These are phyloP conservation scores for Massospora cicadina DNA, from an alignment of 371 early-diverging fungal genomes.

Conservation along the genomic window DNA sequence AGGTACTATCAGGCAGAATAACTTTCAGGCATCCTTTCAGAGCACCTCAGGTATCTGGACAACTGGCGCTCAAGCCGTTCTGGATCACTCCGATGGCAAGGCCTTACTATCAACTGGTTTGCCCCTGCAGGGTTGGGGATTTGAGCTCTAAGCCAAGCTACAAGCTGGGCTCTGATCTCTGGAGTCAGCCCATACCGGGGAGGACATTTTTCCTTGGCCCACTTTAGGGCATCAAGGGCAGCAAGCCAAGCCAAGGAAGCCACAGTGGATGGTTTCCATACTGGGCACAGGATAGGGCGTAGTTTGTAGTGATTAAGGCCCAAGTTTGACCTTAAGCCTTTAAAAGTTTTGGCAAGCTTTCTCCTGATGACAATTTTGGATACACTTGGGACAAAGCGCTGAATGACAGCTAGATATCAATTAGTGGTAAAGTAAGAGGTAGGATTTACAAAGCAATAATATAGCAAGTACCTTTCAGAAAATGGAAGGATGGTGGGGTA, in stretches of 20 bases:
- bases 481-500: neutral
- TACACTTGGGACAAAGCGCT: neutral
- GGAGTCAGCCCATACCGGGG: neutral
- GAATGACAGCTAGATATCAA: neutral
- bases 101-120: too few relatives aligned
- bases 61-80: too few relatives aligned
- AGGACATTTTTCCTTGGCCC: neutral
- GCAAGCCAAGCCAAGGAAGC: neutral
- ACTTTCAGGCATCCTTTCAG: too few relatives aligned
- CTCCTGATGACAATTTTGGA: neutral
- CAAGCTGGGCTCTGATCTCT: neutral
- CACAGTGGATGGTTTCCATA: neutral
- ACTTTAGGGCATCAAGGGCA: neutral
- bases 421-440: too few relatives aligned
- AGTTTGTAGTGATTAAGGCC: neutral
- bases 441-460: too few relatives aligned
- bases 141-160: neutral
- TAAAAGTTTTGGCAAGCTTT: neutral
- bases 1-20: too few relatives aligned
- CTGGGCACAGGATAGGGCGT: neutral
- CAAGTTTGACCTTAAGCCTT: neutral
- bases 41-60: too few relatives aligned
- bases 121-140: neutral
- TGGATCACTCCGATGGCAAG: too few relatives aligned
- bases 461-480: neutral